phyloP scores from a whole-genome alignment of 306 rosid species.

The Sesbania bispinosa region DNA sequence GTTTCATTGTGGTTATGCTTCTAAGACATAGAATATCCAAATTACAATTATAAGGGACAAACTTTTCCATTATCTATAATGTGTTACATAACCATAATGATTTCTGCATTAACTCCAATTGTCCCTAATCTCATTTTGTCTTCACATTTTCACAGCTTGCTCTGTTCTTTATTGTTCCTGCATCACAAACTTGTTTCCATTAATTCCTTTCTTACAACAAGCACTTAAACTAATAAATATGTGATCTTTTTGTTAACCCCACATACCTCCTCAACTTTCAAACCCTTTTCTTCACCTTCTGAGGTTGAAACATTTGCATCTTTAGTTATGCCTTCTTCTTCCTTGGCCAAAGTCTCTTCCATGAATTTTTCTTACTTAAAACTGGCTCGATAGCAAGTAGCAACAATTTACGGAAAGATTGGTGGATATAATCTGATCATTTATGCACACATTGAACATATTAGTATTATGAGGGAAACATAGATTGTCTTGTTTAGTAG shows the following conservation, averaged over 20 bases:
- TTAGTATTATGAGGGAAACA: not conserved
- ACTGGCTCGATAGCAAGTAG: not conserved
- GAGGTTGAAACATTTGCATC: constrained; percentile 26
- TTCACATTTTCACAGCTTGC: not conserved
- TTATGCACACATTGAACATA: not conserved
- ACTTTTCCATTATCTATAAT: no score
- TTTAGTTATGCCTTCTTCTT: not conserved
- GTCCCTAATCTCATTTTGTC: not conserved
- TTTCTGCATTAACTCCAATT: no score
- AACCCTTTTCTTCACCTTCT: constrained; percentile 28
- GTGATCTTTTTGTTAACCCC: not conserved
- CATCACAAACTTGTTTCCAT: not conserved
- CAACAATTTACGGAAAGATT: constrained; percentile 2
- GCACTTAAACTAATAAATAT: not conserved
- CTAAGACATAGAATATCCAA: no score
- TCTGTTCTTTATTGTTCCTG: constrained; percentile 13
- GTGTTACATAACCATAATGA: no score
- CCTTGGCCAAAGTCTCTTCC: constrained; percentile 26
- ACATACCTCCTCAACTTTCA: constrained; percentile 23
- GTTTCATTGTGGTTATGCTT: no score
- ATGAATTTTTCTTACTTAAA: no score
- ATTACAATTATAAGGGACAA: no score
- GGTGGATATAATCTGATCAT: constrained; percentile 15
- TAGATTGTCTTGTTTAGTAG: not conserved
- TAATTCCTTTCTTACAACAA: not conserved